These are phyloP conservation scores for Onygenales sp. DNA, from an alignment of 2,329 filamentous ascomycete species.

Conservation along the genomic window DNA sequence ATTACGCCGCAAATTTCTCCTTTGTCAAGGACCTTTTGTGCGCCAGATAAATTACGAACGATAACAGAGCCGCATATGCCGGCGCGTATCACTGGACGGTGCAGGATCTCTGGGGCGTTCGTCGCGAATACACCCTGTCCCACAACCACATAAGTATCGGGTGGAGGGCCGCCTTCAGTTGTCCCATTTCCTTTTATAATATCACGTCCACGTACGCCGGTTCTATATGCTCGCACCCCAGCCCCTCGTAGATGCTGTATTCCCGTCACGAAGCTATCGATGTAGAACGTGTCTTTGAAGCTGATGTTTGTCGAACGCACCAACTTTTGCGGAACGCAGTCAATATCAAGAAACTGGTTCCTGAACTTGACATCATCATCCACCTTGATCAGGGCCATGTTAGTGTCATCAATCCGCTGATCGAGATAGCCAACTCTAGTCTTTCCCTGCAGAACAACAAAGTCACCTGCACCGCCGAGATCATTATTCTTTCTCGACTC, in stretches of 20 bases:
- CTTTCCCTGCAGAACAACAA: neutral
- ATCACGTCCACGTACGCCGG: neutral
- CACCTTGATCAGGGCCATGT: neutral
- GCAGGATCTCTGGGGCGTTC: neutral
- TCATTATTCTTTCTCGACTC: neutral
- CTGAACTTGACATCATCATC: neutral
- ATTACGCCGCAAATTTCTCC: neutral
- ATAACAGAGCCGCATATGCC: neutral
- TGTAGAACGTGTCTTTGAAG: neutral
- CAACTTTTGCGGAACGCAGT: neutral
- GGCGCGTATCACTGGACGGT: neutral
- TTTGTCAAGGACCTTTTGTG: neutral
- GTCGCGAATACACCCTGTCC: neutral
- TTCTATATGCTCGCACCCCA: neutral
- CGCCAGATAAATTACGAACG: neutral
- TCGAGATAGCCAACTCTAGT: neutral
- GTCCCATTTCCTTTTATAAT: too few species aligned
- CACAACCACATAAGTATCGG: neutral
- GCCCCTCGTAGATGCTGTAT: neutral
- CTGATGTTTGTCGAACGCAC: neutral
- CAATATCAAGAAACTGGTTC: neutral
- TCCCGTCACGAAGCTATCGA: neutral
- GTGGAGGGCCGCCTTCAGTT: neutral
- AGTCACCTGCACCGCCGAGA: neutral
- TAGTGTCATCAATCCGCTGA: neutral